Conservation (phyloP, 805 yeast genomes). For the Vanderwaltozyma tropicalis region DNA sequence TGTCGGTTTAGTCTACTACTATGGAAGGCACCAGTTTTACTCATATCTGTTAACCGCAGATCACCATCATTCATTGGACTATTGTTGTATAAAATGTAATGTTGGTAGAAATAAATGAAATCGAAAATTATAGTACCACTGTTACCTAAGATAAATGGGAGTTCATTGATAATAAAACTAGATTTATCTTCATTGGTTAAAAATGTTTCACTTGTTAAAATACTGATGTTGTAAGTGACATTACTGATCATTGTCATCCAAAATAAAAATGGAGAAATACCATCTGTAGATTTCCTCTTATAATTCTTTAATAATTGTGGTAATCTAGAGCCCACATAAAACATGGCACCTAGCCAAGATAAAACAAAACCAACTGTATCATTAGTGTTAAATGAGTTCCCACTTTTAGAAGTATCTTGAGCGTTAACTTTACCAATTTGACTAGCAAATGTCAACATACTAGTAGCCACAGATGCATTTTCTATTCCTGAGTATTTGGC, state of each 20-base stretch:
- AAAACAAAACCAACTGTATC: constrained; percentile 33
- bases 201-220: constrained; percentile 56
- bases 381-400: neutral
- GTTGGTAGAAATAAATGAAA: constrained; percentile 55
- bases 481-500: neutral
- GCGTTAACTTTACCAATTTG: constrained; percentile 1
- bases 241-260: constrained; percentile 73
- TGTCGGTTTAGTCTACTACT: neutral
- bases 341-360: constrained; percentile 72
- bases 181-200: constrained; percentile 28
- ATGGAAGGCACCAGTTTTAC: neutral
- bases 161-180: constrained; percentile 51
- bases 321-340: constrained; percentile 67
- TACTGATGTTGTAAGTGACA: constrained; percentile 63
- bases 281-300: constrained; percentile 71
- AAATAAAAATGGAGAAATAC: constrained; percentile 72
- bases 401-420: neutral
- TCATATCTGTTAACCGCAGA: neutral
- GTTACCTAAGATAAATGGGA: constrained; percentile 78
- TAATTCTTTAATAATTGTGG: constrained; percentile 80
- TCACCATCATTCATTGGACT: neutral
- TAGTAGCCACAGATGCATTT: neutral
- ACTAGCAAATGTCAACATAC: neutral
- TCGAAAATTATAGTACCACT: constrained; percentile 80
- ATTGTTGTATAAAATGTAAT: constrained; percentile 23